Conservation (phyloP, 169 alveolate genomes). For the Babesia microti region DNA sequence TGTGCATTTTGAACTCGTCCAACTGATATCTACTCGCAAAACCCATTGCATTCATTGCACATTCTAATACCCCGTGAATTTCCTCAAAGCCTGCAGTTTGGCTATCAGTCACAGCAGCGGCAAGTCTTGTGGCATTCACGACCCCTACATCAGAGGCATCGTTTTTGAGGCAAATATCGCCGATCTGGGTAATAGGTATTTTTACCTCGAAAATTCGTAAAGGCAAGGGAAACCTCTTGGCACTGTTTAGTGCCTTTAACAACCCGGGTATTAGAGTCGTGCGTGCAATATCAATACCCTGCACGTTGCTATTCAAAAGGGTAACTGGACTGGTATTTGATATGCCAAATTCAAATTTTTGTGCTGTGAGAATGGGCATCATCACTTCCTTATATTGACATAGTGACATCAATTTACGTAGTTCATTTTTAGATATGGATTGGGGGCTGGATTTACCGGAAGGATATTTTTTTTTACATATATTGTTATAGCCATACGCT, state of each 20-base stretch:
- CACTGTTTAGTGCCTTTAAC: constrained; percentile 73
- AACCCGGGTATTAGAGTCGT: constrained; percentile 86
- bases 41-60: constrained; percentile 55
- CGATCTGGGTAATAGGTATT: constrained; percentile 6
- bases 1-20: constrained; percentile 46
- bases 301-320: constrained; percentile 80
- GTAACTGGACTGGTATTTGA: constrained; percentile 58
- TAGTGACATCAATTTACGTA: constrained; percentile 34
- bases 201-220: constrained; percentile 78
- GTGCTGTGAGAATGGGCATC: constrained; percentile 53
- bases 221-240: constrained; percentile 79
- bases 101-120: constrained; percentile 41
- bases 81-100: constrained; percentile 67
- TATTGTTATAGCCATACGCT: constrained; percentile 84
- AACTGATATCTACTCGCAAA: constrained; percentile 61
- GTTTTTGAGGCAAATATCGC: constrained; percentile 29
- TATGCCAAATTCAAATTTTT: constrained; percentile 28
- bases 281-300: constrained; percentile 82
- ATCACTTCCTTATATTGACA: constrained; percentile 53
- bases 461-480: constrained; percentile 9
- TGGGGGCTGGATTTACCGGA: constrained; percentile 15
- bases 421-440: constrained; percentile 16
- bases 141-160: constrained; percentile 30
- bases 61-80: constrained; percentile 78
- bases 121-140: constrained; percentile 20